Evolutionary conservation across 2,329 filamentous ascomycete genomes (phyloP).

Genomic region (Talaromyces sp.): DNA sequence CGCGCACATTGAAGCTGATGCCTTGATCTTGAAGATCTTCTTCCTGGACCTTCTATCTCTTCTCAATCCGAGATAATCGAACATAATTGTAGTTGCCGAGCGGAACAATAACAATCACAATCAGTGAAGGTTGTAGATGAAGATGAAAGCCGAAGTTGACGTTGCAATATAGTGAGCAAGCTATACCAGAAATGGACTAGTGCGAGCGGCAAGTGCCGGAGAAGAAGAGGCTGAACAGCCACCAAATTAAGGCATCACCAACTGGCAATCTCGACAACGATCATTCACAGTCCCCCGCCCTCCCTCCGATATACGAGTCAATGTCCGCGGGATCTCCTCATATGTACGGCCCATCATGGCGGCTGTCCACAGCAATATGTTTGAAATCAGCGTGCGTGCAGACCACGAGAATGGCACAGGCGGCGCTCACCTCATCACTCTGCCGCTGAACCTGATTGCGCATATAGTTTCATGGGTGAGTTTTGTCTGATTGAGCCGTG

Average conservation of each 20-base stretch:
- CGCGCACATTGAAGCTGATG: not conserved
- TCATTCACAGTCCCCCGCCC: no score
- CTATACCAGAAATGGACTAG: not conserved
- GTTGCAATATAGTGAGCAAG: not conserved
- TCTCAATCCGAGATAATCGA: not conserved
- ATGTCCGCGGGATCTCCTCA: constrained; percentile 28
- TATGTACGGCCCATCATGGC: constrained; percentile 40
- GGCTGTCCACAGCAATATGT: constrained; percentile 45
- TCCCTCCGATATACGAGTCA: constrained; percentile 20
- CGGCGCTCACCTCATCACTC: constrained; percentile 35
- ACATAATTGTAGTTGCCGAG: not conserved
- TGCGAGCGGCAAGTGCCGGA: not conserved
- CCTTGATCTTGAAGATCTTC: not conserved
- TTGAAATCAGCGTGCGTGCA: constrained; percentile 36
- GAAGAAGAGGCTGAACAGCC: not conserved
- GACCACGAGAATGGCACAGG: constrained; percentile 29
- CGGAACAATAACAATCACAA: not conserved
- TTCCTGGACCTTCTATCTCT: not conserved
- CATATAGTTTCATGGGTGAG: constrained; percentile 57
- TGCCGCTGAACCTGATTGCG: constrained; percentile 60
- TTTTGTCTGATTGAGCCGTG: not conserved
- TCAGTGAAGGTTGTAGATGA: not conserved
- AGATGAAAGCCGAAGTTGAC: not conserved
- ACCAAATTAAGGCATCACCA: not conserved
- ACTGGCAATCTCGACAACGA: not conserved